Evolutionary conservation across 208 protist genomes (phyloP).

Genomic region (Leishmania gerbilli): DNA sequence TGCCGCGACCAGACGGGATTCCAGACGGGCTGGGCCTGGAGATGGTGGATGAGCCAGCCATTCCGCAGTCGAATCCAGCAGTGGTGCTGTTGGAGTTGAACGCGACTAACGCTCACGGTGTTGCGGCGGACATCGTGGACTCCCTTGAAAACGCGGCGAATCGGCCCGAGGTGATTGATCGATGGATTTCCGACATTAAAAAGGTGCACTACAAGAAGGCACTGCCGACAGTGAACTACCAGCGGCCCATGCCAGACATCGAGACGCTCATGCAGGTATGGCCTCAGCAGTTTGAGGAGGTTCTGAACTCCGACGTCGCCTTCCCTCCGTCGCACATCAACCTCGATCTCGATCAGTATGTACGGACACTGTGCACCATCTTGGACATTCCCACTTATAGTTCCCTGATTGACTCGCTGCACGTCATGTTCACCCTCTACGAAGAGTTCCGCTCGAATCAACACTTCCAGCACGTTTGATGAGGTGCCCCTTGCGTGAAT

Average conservation of each 20-base stretch:
- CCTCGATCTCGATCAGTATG: conserved; percentile 94
- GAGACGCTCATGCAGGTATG: conserved; percentile 96
- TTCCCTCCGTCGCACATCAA: conserved; percentile 92
- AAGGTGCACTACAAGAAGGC: conserved; percentile 97
- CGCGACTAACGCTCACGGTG: conserved; percentile 78
- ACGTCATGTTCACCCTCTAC: conserved; percentile 98
- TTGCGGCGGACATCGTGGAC: conserved; percentile 83
- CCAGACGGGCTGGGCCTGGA: conserved; percentile 92
- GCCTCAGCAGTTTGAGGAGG: conserved; percentile 94
- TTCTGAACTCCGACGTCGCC: conserved; percentile 90
- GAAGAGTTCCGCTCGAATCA: conserved; percentile 95
- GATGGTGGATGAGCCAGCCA: conserved; percentile 96
- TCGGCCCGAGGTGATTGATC: conserved; percentile 93
- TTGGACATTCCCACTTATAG: conserved; percentile 97
- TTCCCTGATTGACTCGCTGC: conserved; percentile 96
- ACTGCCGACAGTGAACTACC: conserved; percentile 95
- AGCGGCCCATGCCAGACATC: conserved; percentile 96
- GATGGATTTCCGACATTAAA: conserved; percentile 96
- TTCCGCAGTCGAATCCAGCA: conserved; percentile 95
- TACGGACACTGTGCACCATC: conserved; percentile 94
- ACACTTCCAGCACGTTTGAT: conserved; percentile 90
- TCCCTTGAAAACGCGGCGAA: conserved; percentile 96
- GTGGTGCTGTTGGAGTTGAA: conserved; percentile 91
- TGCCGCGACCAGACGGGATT: conserved; percentile 93
- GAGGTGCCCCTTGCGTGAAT: not conserved